phyloP scores from a whole-genome alignment of 2,329 filamentous ascomycete species.

The Lecanicillium sp. region DNA sequence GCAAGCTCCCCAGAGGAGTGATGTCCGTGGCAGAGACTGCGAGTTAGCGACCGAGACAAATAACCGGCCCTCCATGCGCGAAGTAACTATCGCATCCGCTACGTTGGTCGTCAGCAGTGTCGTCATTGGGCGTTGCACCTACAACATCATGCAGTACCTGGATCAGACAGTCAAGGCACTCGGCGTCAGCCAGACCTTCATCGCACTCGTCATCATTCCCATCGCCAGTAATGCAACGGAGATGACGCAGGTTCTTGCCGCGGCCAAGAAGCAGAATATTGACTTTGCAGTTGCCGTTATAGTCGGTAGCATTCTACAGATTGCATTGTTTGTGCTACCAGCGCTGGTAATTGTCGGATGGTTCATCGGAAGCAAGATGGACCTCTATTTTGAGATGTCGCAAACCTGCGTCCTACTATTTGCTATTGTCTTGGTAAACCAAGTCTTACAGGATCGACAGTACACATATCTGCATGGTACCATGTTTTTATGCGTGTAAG shows the following conservation, averaged over 20 bases:
- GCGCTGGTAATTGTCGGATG: constrained; percentile 15
- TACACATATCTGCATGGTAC: constrained; percentile 17
- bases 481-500: constrained; percentile 17
- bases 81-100: constrained; percentile 1
- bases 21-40: not conserved
- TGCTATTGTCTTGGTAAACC: constrained; percentile 16
- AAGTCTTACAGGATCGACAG: constrained; percentile 16
- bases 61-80: constrained; percentile 11
- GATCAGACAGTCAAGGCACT: constrained; percentile 10
- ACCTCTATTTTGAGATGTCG: constrained; percentile 16
- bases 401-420: constrained; percentile 17
- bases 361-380: constrained; percentile 12
- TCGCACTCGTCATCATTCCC: constrained; percentile 16
- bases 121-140: constrained; percentile 14
- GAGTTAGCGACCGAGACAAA: constrained; percentile 7
- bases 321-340: constrained; percentile 16
- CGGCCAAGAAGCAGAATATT: constrained; percentile 15
- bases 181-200: constrained; percentile 15
- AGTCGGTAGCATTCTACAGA: constrained; percentile 17
- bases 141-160: constrained; percentile 14
- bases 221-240: constrained; percentile 16
- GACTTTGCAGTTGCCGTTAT: constrained; percentile 17
- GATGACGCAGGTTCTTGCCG: constrained; percentile 16
- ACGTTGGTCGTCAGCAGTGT: constrained; percentile 6
- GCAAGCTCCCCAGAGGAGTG: not conserved